phyloP scores from a whole-genome alignment of 1,139 yeast species.

The Candida mesenterica region DNA sequence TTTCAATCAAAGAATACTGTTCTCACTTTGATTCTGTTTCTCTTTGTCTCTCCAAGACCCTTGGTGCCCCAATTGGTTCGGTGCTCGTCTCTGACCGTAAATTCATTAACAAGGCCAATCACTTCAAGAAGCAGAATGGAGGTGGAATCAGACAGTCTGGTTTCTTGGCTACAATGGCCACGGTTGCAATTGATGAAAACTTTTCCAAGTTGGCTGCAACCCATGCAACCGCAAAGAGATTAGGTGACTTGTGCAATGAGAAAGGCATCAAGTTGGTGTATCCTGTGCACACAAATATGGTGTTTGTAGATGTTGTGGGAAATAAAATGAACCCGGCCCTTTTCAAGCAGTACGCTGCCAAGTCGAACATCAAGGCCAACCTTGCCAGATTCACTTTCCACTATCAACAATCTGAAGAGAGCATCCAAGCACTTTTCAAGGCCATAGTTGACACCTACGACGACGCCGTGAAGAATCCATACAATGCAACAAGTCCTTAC shows the following conservation, averaged over 20 bases:
- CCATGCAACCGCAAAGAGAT: conserved; percentile 65
- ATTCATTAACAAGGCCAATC: conserved; percentile 72
- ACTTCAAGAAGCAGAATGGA: conserved; percentile 90
- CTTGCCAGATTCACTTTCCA: conserved; percentile 37
- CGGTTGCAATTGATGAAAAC: conserved; percentile 72
- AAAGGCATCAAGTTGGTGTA: conserved; percentile 58
- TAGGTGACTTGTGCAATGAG: conserved; percentile 60
- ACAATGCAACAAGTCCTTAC: conserved; percentile 10
- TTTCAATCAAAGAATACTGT: conserved; percentile 71
- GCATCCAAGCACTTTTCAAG: conserved; percentile 29
- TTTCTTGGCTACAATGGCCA: conserved; percentile 78
- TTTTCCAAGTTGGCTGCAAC: conserved; percentile 59
- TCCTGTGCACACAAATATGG: conserved; percentile 87
- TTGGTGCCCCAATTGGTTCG: conserved; percentile 95
- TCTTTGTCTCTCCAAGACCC: conserved; percentile 82
- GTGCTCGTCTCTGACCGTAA: conserved; percentile 68
- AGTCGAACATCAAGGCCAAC: conserved; percentile 39
- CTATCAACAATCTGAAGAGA: conserved; percentile 36
- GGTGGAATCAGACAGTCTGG: conserved; percentile 96
- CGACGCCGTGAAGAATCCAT: conserved; percentile 30
- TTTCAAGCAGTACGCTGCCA: conserved; percentile 54
- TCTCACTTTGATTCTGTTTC: conserved; percentile 83
- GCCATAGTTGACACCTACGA: conserved; percentile 30
- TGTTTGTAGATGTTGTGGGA: conserved; percentile 65
- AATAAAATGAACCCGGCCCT: conserved; percentile 60